phyloP scores from a whole-genome alignment of 768 basidiomycete genomes.

The Lactifluus pinguis region DNA sequence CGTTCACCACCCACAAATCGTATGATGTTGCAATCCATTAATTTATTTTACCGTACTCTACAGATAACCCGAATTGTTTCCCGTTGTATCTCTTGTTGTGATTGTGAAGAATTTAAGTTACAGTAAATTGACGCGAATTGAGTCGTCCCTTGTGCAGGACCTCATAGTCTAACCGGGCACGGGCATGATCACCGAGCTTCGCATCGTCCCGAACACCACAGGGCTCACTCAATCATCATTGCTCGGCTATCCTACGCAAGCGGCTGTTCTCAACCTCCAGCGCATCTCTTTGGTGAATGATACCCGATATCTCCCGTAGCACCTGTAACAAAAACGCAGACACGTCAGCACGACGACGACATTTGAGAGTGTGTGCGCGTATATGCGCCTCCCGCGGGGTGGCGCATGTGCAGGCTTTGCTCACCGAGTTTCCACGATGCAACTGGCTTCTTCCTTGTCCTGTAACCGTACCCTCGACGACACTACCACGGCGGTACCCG shows the following conservation, averaged over 20 bases:
- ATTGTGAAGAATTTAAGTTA: not conserved
- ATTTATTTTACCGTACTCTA: not conserved
- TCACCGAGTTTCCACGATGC: not conserved
- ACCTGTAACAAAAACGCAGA: not conserved
- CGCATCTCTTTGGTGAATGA: constrained; percentile 2
- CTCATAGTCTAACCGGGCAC: too few relatives aligned
- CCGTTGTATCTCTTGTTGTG: not conserved
- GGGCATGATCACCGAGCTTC: not conserved
- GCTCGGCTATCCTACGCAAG: not conserved
- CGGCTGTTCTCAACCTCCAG: constrained; percentile 1
- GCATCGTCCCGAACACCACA: too few relatives aligned
- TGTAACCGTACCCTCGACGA: not conserved
- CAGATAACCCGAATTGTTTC: not conserved
- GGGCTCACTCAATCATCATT: not conserved
- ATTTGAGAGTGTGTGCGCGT: too few relatives aligned
- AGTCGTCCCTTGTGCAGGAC: not conserved
- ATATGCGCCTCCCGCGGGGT: too few relatives aligned
- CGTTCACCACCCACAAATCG: not conserved
- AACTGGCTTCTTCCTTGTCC: not conserved
- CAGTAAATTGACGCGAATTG: not conserved
- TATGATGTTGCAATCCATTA: not conserved
- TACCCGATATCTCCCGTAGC: constrained; percentile 1
- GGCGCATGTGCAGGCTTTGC: not conserved
- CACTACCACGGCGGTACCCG: too few relatives aligned
- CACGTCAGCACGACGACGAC: not conserved